These are phyloP conservation scores for Rhamnella rubrinervis DNA, from an alignment of 331 rosid genomes.

Conservation along the genomic window DNA sequence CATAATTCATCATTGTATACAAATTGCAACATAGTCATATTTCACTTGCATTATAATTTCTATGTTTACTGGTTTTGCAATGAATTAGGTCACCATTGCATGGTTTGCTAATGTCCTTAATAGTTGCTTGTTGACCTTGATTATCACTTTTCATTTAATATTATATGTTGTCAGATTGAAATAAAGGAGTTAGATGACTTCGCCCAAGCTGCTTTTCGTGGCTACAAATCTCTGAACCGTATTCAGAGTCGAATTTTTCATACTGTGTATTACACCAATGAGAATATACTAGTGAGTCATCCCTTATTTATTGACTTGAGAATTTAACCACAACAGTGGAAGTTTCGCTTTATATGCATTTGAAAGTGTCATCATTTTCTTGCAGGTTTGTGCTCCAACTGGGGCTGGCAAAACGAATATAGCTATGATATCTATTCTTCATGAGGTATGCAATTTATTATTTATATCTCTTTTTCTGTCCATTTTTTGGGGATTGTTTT, in stretches of 20 bases:
- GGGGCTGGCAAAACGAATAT: slow-evolving; percentile 99
- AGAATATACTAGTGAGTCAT: slow-evolving; percentile 82
- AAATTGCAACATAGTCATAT: not conserved
- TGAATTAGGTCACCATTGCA: slow-evolving; percentile 17
- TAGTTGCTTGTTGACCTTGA: slow-evolving; percentile 21
- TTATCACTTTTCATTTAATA: slow-evolving; percentile 20
- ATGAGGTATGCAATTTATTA: slow-evolving; percentile 62
- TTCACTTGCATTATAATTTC: slow-evolving; percentile 8
- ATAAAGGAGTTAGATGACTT: slow-evolving; percentile 86
- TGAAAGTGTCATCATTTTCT: slow-evolving; percentile 24
- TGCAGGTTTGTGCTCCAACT: slow-evolving; percentile 98
- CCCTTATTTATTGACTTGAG: slow-evolving; percentile 14
- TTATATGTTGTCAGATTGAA: slow-evolving; percentile 65
- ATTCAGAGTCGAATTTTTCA: slow-evolving; percentile 90
- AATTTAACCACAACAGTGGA: not conserved
- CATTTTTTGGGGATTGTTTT: too few species aligned
- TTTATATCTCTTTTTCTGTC: slow-evolving; percentile 4
- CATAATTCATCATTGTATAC: not conserved
- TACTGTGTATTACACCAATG: slow-evolving; percentile 84
- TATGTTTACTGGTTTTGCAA: slow-evolving; percentile 8
- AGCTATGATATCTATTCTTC: slow-evolving; percentile 95
- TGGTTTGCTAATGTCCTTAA: slow-evolving; percentile 5
- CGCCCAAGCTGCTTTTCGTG: slow-evolving; percentile 97
- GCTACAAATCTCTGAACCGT: slow-evolving; percentile 84
- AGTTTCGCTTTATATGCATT: slow-evolving; percentile 18